Evolutionary conservation across 2,329 filamentous ascomycete species (phyloP).

Genomic region (Alternaria sp.): DNA sequence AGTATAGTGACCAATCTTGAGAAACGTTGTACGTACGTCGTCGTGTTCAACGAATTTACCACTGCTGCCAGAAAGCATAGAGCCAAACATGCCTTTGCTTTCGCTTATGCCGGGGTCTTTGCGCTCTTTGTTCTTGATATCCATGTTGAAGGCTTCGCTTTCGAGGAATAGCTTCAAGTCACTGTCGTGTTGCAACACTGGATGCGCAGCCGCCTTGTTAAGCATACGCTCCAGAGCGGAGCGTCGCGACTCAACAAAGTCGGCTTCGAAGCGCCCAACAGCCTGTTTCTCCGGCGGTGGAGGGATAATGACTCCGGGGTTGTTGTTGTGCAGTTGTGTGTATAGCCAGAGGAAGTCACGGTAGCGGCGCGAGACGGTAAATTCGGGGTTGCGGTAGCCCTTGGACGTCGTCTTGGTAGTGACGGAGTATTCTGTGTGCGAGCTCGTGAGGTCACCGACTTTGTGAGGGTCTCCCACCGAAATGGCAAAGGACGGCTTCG

Average conservation of each 20-base stretch:
- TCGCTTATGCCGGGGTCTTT: slow-evolving; percentile 85
- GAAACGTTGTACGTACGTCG: slow-evolving; percentile 66
- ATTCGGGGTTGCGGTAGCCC: slow-evolving; percentile 90
- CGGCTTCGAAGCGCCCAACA: slow-evolving; percentile 91
- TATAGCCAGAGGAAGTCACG: slow-evolving; percentile 98
- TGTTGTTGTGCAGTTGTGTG: slow-evolving; percentile 90
- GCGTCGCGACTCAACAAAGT: slow-evolving; percentile 92
- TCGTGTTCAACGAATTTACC: slow-evolving; percentile 97
- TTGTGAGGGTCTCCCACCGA: slow-evolving; percentile 96
- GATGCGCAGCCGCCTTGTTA: slow-evolving; percentile 91
- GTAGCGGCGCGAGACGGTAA: slow-evolving; percentile 91
- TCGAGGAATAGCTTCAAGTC: slow-evolving; percentile 97
- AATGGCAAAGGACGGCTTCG: slow-evolving; percentile 90
- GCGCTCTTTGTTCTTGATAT: slow-evolving; percentile 97
- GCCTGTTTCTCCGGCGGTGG: slow-evolving; percentile 98
- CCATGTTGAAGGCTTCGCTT: slow-evolving; percentile 93
- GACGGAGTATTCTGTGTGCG: slow-evolving; percentile 97
- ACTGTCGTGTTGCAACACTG: slow-evolving; percentile 87
- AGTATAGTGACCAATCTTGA: background rate
- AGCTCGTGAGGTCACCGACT: slow-evolving; percentile 94
- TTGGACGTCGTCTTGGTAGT: slow-evolving; percentile 96
- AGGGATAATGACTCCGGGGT: slow-evolving; percentile 91
- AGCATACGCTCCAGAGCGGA: slow-evolving; percentile 96
- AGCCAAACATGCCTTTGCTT: slow-evolving; percentile 91
- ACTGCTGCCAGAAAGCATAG: slow-evolving; percentile 74